These are phyloP conservation scores for Tuber aestivum DNA, from an alignment of 495 filamentous ascomycete species.

Conservation along the genomic window DNA sequence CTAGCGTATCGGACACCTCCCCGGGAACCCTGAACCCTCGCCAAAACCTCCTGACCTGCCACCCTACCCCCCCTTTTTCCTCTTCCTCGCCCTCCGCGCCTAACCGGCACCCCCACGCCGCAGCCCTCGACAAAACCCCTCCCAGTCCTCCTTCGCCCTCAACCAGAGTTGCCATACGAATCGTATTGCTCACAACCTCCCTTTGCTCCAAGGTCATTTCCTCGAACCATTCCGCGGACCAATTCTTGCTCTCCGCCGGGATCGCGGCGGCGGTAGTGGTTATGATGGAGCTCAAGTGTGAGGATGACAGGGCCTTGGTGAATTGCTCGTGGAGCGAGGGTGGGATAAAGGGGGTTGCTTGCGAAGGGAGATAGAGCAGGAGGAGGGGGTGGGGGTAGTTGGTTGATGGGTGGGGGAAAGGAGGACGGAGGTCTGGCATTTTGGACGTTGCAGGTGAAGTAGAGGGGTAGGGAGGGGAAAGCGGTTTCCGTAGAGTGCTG, in stretches of 20 bases:
- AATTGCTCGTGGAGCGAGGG: not conserved
- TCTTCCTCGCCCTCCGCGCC: not conserved
- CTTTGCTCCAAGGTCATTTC: not conserved
- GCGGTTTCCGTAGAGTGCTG: not conserved
- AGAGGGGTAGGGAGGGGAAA: not conserved
- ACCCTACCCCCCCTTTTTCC: not conserved
- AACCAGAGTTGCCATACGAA: not conserved
- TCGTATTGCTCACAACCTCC: not conserved
- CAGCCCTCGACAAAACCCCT: not conserved
- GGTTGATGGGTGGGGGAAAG: not conserved
- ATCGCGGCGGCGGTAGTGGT: not conserved
- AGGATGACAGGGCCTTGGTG: not conserved
- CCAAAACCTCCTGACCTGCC: constrained; percentile 20
- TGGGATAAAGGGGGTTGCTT: not conserved
- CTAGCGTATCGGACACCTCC: not conserved
- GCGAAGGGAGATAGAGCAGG: not conserved
- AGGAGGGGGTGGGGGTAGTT: not conserved
- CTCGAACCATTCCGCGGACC: not conserved
- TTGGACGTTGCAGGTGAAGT: not conserved
- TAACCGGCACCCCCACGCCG: constrained; percentile 8
- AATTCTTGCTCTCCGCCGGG: not conserved
- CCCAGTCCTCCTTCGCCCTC: not conserved
- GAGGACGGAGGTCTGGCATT: not conserved
- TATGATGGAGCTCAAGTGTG: not conserved
- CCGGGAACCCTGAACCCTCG: not conserved